Evolutionary conservation across 805 yeast species (phyloP), one percentile per base, ranked within the genome.

Genomic region (Wickerhamomyces mucosus): DNA sequence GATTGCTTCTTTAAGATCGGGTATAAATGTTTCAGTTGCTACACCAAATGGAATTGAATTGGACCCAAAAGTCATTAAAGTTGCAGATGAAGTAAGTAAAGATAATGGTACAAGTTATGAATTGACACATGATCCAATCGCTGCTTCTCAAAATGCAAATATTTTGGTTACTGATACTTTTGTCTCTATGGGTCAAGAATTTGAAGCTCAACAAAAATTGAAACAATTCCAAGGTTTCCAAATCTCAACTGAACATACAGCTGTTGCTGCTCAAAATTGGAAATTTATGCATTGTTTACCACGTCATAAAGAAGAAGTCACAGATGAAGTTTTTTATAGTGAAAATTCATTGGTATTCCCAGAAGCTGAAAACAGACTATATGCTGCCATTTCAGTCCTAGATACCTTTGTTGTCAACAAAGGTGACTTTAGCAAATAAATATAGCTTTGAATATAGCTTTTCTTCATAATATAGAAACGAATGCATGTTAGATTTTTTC

Each of bases 271-370:
- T 27, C 79, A 81, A 27, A 67, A 67, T 35, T 89, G 89, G 82
- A 84, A 75, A 55, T 92, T 92, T 60, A 88, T 92, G 97, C 98
- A 92, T 56, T 92, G 98, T 58, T 67, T 92, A 45, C 98, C 98
- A 42, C 78, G 98, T 60, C 95, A 92, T 47, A 70, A 74, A 18
- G 96, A 88, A 56, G 98, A 92, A 59, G 98, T 92, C 22, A 70
- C 75, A 23, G 98, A 92, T 55, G 95, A 81, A 27, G 92, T 92
- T 2, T 92, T 92, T 53, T 89, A 89, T 61, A 64, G 86, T 33
- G 75, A 75, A 21, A 69, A 74, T 45, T 84, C 96, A 3, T 60
- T 92, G 35, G 98, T 92, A 4, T 92, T 92, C 58, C 79, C 76
- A 45, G 96, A 92, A 63, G 98, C 95, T 28, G 98, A 92, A 62